These are phyloP conservation scores for Beauveria australis DNA, from an alignment of 2,329 filamentous ascomycete genomes.

Conservation along the genomic window DNA sequence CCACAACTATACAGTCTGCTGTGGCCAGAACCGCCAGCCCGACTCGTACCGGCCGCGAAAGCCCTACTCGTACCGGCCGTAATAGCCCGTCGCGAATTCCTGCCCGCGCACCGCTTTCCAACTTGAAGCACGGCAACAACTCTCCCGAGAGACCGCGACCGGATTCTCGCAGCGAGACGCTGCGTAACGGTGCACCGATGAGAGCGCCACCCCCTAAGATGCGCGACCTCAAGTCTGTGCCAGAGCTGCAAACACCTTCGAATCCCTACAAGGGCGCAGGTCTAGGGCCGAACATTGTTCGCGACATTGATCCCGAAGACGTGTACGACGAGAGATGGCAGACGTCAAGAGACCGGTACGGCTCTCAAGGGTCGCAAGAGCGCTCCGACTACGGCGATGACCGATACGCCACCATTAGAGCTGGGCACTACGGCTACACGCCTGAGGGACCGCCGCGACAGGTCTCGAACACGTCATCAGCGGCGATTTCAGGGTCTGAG, in stretches of 20 bases:
- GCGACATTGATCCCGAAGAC: slow-evolving; percentile 66
- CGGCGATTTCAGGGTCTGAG: slow-evolving; percentile 72
- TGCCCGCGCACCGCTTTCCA: slow-evolving; percentile 59
- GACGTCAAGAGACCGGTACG: slow-evolving; percentile 26
- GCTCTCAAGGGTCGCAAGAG: slow-evolving; percentile 31
- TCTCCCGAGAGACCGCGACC: slow-evolving; percentile 64
- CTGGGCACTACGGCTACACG: slow-evolving; percentile 28
- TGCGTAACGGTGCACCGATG: slow-evolving; percentile 47
- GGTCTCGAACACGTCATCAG: slow-evolving; percentile 61
- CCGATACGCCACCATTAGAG: slow-evolving; percentile 34
- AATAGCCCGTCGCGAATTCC: slow-evolving; percentile 49
- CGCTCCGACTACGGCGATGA: slow-evolving; percentile 29
- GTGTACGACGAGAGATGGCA: slow-evolving; percentile 63
- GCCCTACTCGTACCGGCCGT: slow-evolving; percentile 22
- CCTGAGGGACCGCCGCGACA: slow-evolving; percentile 46
- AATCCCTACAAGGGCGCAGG: slow-evolving; percentile 41
- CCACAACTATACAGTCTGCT: slow-evolving; percentile 18
- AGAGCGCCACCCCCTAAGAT: slow-evolving; percentile 82
- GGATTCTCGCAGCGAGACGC: slow-evolving; percentile 35
- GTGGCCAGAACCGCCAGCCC: slow-evolving; percentile 12
- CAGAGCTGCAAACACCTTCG: slow-evolving; percentile 42
- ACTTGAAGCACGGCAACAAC: slow-evolving; percentile 63
- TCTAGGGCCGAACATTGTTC: slow-evolving; percentile 47
- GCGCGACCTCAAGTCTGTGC: slow-evolving; percentile 60
- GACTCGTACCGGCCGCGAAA: slow-evolving; percentile 22